Evolutionary conservation across 2,329 filamentous ascomycete genomes (phyloP), one percentile per base, ranked within the genome.

Genomic region (Pleoardoris graminearum): DNA sequence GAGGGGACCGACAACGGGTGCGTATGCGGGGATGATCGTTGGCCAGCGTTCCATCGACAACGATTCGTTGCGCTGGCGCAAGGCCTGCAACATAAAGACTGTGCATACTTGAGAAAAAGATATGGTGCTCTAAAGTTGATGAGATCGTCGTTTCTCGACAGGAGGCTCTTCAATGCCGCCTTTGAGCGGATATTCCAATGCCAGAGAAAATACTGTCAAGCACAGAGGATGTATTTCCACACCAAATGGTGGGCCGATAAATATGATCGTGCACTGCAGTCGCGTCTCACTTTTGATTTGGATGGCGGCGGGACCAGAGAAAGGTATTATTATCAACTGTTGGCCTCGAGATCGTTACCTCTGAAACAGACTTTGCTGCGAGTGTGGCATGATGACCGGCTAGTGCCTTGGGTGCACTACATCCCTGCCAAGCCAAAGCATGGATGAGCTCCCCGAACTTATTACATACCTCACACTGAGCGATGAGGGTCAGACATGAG

Each of bases 1-100:
- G 83, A 76, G 78, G 0, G 83, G 83, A 0, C 82, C 79, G 0
- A 82, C 76, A 0, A 84, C 82, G 0, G 83, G 82, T 2, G 80
- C 76, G 0, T 77, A 70, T 33, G 70, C 67, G 0, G 54, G 55
- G 0, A 62, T 8, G 55, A 65, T 1, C 49, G 62, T 0, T 82
- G 80, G 80, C 57, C 55, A 1, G 44, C 65, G 1, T 77, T 73
- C 35, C 82, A 84, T 17, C 75, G 82, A 1, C 79, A 83, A 46
- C 48, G 64, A 7, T 60, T 59, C 63, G 80, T 53, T 75, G 79
- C 51, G 72, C 79, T 68, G 27, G 59, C 54, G 2, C 48, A 66
- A 22, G 57, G 53, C 14, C 30, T 65, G 12, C 16, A 39, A 16
- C 47, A 57, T 25, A 46, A 16, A 23, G 51, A 48, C 1, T 50